phyloP scores from a whole-genome alignment of 202 grass and related monocot species.

The Panicum virgatum region DNA sequence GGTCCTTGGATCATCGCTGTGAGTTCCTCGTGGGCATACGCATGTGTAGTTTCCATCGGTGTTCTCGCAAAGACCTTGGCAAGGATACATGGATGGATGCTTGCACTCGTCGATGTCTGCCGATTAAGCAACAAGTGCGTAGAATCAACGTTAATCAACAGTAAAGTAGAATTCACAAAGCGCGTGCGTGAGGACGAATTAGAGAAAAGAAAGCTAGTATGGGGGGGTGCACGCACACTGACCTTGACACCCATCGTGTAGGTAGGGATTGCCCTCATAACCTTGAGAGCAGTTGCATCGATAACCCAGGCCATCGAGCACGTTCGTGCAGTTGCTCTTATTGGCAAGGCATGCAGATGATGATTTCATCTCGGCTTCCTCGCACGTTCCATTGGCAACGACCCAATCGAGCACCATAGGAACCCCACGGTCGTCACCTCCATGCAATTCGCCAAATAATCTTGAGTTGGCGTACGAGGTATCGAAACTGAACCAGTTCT shows the following conservation, averaged over 20 bases:
- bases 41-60: not conserved
- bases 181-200: too few relatives aligned
- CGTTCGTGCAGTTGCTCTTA: not conserved
- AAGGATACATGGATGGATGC: not conserved
- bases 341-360: not conserved
- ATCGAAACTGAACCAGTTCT: not conserved
- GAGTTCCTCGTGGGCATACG: not conserved
- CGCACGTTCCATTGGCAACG: not conserved
- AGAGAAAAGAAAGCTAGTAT: too few relatives aligned
- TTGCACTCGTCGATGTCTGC: conserved; percentile 33
- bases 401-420: conserved; percentile 24
- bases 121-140: too few relatives aligned
- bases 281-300: conserved; percentile 20
- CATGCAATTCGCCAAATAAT: not conserved
- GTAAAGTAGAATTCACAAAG: too few relatives aligned
- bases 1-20: not conserved
- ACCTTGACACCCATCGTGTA: conserved; percentile 14
- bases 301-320: not conserved
- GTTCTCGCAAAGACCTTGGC: not conserved
- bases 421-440: too few relatives aligned
- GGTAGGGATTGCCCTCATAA: conserved; percentile 25
- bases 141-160: too few relatives aligned
- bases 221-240: not conserved
- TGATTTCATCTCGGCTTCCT: not conserved
- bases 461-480: not conserved